Evolutionary conservation across 306 rosid genomes (phyloP).

Genomic region (Nissolia schottii): DNA sequence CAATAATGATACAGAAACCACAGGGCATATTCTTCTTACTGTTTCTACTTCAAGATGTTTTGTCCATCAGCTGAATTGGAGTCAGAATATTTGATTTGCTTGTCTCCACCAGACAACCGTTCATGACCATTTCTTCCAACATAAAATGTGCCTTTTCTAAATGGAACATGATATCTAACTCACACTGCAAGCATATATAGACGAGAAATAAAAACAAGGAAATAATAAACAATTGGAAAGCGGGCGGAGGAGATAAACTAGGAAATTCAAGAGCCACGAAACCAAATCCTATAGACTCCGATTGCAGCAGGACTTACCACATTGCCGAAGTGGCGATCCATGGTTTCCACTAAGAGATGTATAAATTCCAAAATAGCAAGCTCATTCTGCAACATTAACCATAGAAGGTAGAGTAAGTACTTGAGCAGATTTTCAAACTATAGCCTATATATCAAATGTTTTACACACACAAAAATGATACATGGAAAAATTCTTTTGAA

Average conservation of each 20-base stretch:
- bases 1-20: conserved; percentile 25
- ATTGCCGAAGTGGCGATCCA: conserved; percentile 97
- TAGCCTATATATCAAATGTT: background rate
- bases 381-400: conserved; percentile 64
- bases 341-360: conserved; percentile 90
- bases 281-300: background rate
- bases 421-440: background rate
- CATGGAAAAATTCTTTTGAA: background rate
- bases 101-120: conserved; percentile 84
- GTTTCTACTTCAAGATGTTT: conserved; percentile 42
- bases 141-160: conserved; percentile 94
- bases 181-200: conserved; percentile 62
- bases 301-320: conserved; percentile 52
- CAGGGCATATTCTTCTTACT: background rate
- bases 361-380: conserved; percentile 93
- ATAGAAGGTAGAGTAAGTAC: conserved; percentile 6
- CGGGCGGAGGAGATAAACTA: background rate
- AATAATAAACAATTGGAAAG: background rate
- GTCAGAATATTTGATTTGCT: conserved; percentile 77
- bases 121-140: conserved; percentile 99
- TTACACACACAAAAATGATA: background rate
- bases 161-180: conserved; percentile 98
- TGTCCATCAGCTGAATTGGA: conserved; percentile 93
- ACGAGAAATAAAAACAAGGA: background rate
- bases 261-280: background rate